Percentiles rank a stretch among this genome's conserved stretches.
Conservation (phyloP, 2,329 filamentous ascomycete genomes). For the Xylaria hypoxylon region DNA sequence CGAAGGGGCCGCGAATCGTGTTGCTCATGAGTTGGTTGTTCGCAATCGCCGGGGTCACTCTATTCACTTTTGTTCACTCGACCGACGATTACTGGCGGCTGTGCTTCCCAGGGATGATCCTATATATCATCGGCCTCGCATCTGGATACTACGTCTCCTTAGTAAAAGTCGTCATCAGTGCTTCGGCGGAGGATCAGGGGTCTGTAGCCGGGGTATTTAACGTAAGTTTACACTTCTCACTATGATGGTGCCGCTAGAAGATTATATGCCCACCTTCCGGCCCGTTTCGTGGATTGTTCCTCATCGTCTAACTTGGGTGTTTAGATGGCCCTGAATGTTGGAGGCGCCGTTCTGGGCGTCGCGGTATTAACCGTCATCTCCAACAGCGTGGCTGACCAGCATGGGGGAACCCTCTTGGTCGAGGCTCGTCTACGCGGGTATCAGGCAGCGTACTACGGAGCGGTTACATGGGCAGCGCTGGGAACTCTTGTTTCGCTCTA, state of each 20-base stretch:
- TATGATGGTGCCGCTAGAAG: no score
- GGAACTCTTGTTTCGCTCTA: conserved; percentile 4
- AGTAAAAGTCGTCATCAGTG: conserved; percentile 9
- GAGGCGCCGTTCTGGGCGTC: conserved; percentile 15
- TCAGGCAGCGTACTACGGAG: conserved; percentile 14
- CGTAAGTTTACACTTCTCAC: background rate
- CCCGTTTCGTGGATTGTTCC: no score
- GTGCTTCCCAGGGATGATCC: conserved; percentile 11
- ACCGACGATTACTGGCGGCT: conserved; percentile 11
- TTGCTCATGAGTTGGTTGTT: conserved; percentile 14
- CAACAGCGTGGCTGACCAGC: conserved; percentile 1
- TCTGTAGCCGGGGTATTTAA: conserved; percentile 11
- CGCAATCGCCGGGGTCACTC: conserved; percentile 10
- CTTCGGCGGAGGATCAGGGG: conserved; percentile 10
- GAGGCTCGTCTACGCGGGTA: conserved; percentile 11
- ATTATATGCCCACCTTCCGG: background rate
- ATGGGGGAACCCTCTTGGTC: background rate
- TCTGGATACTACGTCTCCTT: conserved; percentile 12
- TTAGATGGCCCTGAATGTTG: conserved; percentile 12
- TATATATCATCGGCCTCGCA: conserved; percentile 13
- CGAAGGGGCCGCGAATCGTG: conserved; percentile 6
- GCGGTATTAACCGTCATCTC: conserved; percentile 11
- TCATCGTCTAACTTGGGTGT: conserved; percentile 1
- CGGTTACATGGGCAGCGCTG: conserved; percentile 9
- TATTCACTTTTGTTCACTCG: conserved; percentile 9